Base-by-base conservation (phyloP, 805 yeast genomes). In the Suhomyces faveliae region DNA sequence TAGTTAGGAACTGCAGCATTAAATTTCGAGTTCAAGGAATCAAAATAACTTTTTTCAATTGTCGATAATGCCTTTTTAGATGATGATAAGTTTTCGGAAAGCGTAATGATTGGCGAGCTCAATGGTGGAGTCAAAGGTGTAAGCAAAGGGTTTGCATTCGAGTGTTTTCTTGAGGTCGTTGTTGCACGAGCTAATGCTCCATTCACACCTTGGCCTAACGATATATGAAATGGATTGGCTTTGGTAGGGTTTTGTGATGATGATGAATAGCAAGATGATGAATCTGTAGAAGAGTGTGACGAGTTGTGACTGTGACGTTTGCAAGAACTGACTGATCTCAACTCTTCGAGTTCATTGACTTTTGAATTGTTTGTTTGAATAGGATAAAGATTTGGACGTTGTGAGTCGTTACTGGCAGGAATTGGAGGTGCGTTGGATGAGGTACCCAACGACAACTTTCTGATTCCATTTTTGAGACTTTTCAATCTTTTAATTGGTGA, bases 101-200 rank as follows among this genome's bases (percentile, higher is more conserved):
- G 56, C 1, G 74, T 70, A 20, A 73, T 67, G 35, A 70, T 59
- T 37, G 77, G 76, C 33, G 70, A 69, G 20, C 68, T 57, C 27
- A 62, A 53, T 3, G 72, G 64, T 1, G 74, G 69, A 4, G 70
- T 64, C 17, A 65, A 50, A 1, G 74, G 70, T 2, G 73, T 59
- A 17, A 59, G 49, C 15, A 57, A 42, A 11, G 55, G 35, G 29
- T 43, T 40, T 43, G 53, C 49, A 47, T 53, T 56, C 2, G 66
- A 60, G 29, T 56, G 46, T 9, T 63, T 59, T 30, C 67, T 42
- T 13, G 61, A 50, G 24, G 67, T 48, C 11, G 45, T 12, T 2
- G 48, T 25, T 35, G 13, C 30, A 13, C 43, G 51, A 11, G 50
- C 42, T 23, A 24, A 39, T 9, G 10, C 37, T 33, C 37, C 21